Evolutionary conservation across 1,284 basidiomycete genomes (phyloP).

Genomic region (Laetiporus sulphureus): DNA sequence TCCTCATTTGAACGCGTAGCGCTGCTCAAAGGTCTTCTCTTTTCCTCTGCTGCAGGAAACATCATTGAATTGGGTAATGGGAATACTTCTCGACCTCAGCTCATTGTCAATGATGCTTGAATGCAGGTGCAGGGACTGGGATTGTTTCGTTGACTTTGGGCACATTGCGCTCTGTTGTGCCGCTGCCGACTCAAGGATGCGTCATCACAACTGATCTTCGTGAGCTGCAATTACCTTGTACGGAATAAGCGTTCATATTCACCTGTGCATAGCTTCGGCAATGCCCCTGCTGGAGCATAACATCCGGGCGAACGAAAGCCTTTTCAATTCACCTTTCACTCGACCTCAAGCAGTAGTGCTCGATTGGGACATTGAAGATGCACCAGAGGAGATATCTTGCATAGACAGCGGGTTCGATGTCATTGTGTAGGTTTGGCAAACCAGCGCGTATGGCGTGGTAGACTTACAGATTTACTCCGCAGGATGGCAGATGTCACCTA

Average conservation of each 20-base stretch:
- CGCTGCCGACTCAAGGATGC: conserved; percentile 25
- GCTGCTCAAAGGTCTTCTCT: conserved; percentile 29
- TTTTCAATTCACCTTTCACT: conserved; percentile 21
- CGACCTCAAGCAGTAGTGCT: conserved; percentile 44
- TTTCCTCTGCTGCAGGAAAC: conserved; percentile 30
- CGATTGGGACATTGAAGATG: conserved; percentile 63
- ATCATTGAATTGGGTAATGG: conserved; percentile 64
- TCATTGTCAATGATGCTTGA: not conserved
- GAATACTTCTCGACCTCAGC: not conserved
- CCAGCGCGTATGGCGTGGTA: too few species aligned
- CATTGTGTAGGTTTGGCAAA: conserved; percentile 47
- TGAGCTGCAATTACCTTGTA: conserved; percentile 38
- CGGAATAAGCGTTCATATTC: too few species aligned
- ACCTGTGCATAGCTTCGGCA: conserved; percentile 68
- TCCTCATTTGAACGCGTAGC: too few species aligned
- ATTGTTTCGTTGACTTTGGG: conserved; percentile 68
- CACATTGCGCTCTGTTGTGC: conserved; percentile 35
- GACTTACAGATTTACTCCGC: too few species aligned
- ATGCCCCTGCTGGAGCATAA: conserved; percentile 74
- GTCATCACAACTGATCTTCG: conserved; percentile 73
- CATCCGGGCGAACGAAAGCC: conserved; percentile 42
- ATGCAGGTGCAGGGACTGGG: conserved; percentile 74
- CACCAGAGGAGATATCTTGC: conserved; percentile 40
- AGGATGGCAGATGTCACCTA: conserved; percentile 88
- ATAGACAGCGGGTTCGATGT: conserved; percentile 40